These are phyloP conservation scores for Pseudocercospora crystallina DNA, from an alignment of 2,329 filamentous ascomycete genomes.

Conservation along the genomic window DNA sequence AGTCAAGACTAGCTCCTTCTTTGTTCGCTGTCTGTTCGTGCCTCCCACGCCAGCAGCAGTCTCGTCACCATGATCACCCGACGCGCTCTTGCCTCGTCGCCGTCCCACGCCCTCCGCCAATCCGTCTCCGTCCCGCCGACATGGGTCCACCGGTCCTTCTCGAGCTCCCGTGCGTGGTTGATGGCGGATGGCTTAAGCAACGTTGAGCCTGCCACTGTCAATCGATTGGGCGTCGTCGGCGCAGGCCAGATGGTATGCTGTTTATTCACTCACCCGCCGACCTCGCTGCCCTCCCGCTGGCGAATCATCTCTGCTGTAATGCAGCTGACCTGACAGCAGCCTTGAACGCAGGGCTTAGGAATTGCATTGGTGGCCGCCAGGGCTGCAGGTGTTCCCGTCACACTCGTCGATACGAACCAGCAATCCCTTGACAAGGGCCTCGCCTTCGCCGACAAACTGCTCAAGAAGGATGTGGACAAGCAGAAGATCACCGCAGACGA, in stretches of 20 bases:
- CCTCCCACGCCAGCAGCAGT: too few relatives aligned
- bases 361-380: conserved; percentile 93
- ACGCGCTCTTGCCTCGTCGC: background rate
- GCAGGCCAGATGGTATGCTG: conserved; percentile 26
- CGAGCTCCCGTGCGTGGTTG: conserved; percentile 52
- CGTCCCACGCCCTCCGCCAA: conserved; percentile 3
- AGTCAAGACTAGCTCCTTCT: too few relatives aligned
- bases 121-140: conserved; percentile 3
- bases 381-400: conserved; percentile 79
- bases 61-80: conserved; percentile 11
- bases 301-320: conserved; percentile 10
- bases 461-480: conserved; percentile 90
- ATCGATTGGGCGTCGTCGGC: conserved; percentile 81
- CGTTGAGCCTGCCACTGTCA: conserved; percentile 67
- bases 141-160: conserved; percentile 56
- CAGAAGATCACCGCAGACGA: conserved; percentile 78
- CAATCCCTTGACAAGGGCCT: conserved; percentile 84
- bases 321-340: conserved; percentile 20
- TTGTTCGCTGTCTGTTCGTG: too few relatives aligned
- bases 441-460: conserved; percentile 89
- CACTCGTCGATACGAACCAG: conserved; percentile 79
- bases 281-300: background rate
- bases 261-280: conserved; percentile 4
- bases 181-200: too few relatives aligned
- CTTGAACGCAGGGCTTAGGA: conserved; percentile 70